Conservation (phyloP, 257 asterid genomes). For the Scutellaria galericulata region DNA sequence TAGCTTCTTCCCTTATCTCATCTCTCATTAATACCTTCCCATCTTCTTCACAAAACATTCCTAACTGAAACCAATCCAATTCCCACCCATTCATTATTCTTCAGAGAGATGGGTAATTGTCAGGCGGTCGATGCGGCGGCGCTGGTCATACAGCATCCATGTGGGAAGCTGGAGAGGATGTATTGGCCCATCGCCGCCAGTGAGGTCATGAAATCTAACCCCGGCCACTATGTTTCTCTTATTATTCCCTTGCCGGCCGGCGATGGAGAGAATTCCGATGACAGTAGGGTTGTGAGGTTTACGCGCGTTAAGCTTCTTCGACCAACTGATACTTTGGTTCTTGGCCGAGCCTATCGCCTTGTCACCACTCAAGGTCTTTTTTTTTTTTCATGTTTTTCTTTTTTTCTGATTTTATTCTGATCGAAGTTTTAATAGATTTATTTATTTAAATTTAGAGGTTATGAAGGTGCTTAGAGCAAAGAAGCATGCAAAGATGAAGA, state of each 20-base stretch:
- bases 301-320: constrained; percentile 86
- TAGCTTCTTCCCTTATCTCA: constrained; percentile 32
- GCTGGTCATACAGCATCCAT: constrained; percentile 84
- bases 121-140: constrained; percentile 95
- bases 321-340: constrained; percentile 68
- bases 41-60: constrained; percentile 41
- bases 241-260: constrained; percentile 59
- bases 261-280: constrained; percentile 38
- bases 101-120: constrained; percentile 75
- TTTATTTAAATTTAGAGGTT: constrained; percentile 55
- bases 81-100: neutral
- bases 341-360: constrained; percentile 84
- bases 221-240: constrained; percentile 88
- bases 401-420: neutral
- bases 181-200: constrained; percentile 72
- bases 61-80: constrained; percentile 18
- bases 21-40: constrained; percentile 35
- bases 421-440: neutral
- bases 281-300: constrained; percentile 49
- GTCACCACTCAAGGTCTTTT: constrained; percentile 81
- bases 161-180: constrained; percentile 75
- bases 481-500: constrained; percentile 78
- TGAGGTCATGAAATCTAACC: constrained; percentile 82
- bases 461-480: constrained; percentile 82
- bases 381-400: neutral